Percentiles rank a stretch among this genome's conserved stretches.
phyloP scores from a whole-genome alignment of 2,329 filamentous ascomycete species.

The Phyllosticta citribraziliensis region DNA sequence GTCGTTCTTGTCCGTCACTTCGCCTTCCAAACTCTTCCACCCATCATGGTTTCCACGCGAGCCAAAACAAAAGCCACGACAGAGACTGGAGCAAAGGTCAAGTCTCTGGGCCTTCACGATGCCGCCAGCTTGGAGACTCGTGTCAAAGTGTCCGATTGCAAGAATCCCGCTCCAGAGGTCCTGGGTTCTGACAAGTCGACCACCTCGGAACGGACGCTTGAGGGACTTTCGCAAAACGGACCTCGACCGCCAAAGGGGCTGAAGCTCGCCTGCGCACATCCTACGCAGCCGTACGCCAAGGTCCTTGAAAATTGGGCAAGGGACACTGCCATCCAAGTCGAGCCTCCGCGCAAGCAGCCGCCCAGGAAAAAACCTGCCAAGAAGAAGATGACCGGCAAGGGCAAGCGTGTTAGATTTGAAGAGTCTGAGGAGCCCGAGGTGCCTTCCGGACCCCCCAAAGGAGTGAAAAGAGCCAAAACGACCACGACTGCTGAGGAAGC shows the following conservation, averaged over 20 bases:
- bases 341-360: not conserved
- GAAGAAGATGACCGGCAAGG: conserved; percentile 24
- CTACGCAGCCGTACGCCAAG: not conserved
- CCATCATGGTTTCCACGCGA: not conserved
- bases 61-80: not conserved
- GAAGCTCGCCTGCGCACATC: not conserved
- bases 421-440: conserved; percentile 13
- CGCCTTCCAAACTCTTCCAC: not conserved
- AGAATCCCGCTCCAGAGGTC: not conserved
- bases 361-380: conserved; percentile 19
- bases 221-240: not conserved
- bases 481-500: not conserved
- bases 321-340: not conserved
- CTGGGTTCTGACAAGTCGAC: not conserved
- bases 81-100: not conserved
- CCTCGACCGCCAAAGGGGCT: not conserved
- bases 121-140: not conserved
- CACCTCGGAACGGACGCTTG: not conserved
- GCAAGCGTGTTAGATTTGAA: conserved; percentile 29
- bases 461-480: not conserved
- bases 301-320: not conserved
- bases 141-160: not conserved
- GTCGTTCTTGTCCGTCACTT: not conserved
- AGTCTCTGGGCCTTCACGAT: not conserved
- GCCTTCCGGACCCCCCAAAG: not conserved